Evolutionary conservation across 306 rosid species (phyloP).

Genomic region (Purshia tridentata): DNA sequence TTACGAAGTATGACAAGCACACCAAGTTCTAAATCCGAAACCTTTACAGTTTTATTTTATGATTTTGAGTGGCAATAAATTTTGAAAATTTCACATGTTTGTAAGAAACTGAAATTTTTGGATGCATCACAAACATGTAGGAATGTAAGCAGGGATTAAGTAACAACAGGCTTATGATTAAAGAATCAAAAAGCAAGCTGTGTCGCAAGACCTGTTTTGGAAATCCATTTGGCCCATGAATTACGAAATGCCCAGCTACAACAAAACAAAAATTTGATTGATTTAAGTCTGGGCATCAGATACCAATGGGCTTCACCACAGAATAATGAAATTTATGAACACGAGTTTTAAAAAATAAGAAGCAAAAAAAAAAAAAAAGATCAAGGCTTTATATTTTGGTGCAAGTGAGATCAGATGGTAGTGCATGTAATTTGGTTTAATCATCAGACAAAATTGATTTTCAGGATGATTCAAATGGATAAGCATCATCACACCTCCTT

Average conservation of each 20-base stretch:
- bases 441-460: neutral
- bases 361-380: neutral
- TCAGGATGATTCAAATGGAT: constrained; percentile 23
- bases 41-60: too few species aligned
- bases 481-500: constrained; percentile 17
- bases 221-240: constrained; percentile 8
- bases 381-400: neutral
- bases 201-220: constrained; percentile 20
- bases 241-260: constrained; percentile 18
- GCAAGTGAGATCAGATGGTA: constrained; percentile 21
- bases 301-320: constrained; percentile 1
- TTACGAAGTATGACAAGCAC: too few species aligned
- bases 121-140: neutral
- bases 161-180: neutral
- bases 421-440: constrained; percentile 24
- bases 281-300: constrained; percentile 15
- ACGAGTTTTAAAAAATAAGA: neutral
- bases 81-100: too few species aligned
- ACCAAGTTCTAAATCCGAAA: too few species aligned
- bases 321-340: neutral
- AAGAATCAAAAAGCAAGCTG: neutral
- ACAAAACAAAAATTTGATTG: neutral
- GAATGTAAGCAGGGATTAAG: constrained; percentile 22
- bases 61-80: too few species aligned
- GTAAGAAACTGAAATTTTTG: too few species aligned